phyloP scores from a whole-genome alignment of 176 grass and related monocot genomes.

The Microstegium vimineum region DNA sequence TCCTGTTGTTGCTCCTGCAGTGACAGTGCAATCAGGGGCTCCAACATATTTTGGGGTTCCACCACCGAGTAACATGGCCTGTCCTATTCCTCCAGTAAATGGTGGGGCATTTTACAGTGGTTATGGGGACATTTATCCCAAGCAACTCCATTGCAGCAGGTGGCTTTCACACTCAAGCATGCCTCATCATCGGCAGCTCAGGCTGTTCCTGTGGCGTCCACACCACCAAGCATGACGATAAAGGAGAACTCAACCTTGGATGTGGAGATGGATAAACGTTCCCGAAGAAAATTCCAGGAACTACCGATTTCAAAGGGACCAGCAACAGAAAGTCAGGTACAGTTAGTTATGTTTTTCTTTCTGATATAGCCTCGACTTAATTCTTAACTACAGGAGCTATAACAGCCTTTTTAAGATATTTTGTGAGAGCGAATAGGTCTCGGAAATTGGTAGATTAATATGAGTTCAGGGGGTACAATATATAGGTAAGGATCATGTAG shows the following conservation, averaged over 20 bases:
- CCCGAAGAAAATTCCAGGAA: slow-evolving; percentile 94
- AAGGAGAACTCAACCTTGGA: slow-evolving; percentile 34
- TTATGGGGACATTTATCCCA: slow-evolving; percentile 89
- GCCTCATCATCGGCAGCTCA: slow-evolving; percentile 40
- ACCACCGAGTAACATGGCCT: slow-evolving; percentile 40
- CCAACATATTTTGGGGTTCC: slow-evolving; percentile 28
- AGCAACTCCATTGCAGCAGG: slow-evolving; percentile 80
- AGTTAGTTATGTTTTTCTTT: neutral
- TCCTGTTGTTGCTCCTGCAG: too few relatives aligned
- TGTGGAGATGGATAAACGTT: slow-evolving; percentile 50
- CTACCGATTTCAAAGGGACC: slow-evolving; percentile 45
- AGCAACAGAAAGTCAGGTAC: slow-evolving; percentile 53
- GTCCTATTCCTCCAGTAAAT: slow-evolving; percentile 38
- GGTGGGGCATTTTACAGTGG: slow-evolving; percentile 61
- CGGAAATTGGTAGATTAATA: too few relatives aligned
- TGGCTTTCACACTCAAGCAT: slow-evolving; percentile 85
- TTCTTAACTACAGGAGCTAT: neutral
- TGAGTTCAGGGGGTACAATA: too few relatives aligned
- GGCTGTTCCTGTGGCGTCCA: slow-evolving; percentile 31
- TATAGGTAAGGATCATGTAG: too few relatives aligned
- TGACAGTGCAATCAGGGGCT: slow-evolving; percentile 27
- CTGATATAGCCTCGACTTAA: neutral
- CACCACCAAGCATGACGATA: slow-evolving; percentile 3
- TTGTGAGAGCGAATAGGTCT: too few relatives aligned
- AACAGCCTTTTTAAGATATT: neutral